Percentiles rank a stretch among this genome's conserved stretches.
Evolutionary conservation across 1,139 yeast species (phyloP).

Genomic region (Candida pseudocylindracea): DNA sequence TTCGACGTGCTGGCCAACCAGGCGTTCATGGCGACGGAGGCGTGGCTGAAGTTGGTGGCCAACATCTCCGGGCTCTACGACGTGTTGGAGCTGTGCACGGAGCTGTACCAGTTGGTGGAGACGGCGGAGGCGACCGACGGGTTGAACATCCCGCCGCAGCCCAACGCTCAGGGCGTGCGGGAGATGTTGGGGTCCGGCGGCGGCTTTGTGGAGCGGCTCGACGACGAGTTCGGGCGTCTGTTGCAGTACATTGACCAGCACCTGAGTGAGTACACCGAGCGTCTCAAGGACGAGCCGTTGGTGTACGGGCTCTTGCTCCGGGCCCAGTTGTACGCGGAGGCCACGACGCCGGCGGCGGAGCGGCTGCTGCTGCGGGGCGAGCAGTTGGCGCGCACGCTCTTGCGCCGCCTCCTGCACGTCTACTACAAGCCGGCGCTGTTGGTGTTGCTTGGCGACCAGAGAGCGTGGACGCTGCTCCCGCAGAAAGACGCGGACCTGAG

Average conservation of each 20-base stretch:
- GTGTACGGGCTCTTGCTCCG: conserved; percentile 63
- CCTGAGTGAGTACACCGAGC: conserved; percentile 78
- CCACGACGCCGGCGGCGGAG: conserved; percentile 8
- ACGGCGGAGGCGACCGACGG: conserved; percentile 60
- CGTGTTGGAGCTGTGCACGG: conserved; percentile 39
- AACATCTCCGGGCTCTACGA: conserved; percentile 18
- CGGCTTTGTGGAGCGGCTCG: conserved; percentile 78
- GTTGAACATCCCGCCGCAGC: conserved; percentile 53
- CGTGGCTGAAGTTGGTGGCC: conserved; percentile 50
- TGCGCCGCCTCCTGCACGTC: conserved; percentile 78
- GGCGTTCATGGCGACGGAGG: conserved; percentile 54
- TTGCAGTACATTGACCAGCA: conserved; percentile 85
- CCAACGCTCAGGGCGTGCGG: conserved; percentile 43
- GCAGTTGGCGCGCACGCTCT: conserved; percentile 53
- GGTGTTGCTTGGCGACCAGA: conserved; percentile 42
- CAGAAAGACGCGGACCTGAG: conserved; percentile 7
- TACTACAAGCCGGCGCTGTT: conserved; percentile 80
- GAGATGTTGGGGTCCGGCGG: conserved; percentile 69
- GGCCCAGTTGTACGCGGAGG: conserved; percentile 70
- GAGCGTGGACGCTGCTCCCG: conserved; percentile 38
- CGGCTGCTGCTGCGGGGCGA: conserved; percentile 21
- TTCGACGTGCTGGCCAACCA: conserved; percentile 58
- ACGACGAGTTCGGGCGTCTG: conserved; percentile 82
- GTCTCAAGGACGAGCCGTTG: conserved; percentile 70
- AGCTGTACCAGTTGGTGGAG: conserved; percentile 52